Evolutionary conservation across 2,329 filamentous ascomycete species (phyloP).

Genomic region (Cladophialophora carrionii): DNA sequence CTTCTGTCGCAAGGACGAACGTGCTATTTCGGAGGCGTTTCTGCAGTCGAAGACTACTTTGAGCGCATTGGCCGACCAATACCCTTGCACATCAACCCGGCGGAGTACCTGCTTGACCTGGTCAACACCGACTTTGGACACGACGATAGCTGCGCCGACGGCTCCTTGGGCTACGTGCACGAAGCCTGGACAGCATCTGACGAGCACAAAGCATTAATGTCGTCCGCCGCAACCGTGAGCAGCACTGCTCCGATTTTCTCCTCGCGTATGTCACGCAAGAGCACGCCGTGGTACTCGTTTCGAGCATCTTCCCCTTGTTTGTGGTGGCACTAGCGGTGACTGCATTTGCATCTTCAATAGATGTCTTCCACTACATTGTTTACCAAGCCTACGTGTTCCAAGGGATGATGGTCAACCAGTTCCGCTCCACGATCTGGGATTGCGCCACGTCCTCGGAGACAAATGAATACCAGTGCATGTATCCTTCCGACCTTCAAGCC

Average conservation of each 20-base stretch:
- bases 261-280: background rate
- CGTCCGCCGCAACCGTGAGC: background rate
- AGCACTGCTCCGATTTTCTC: background rate
- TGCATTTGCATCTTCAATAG: slow-evolving; percentile 65
- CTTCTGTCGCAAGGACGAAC: slow-evolving; percentile 71
- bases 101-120: slow-evolving; percentile 77
- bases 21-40: slow-evolving; percentile 71
- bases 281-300: slow-evolving; percentile 68
- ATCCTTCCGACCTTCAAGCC: slow-evolving; percentile 61
- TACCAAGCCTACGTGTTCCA: slow-evolving; percentile 81
- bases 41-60: slow-evolving; percentile 66
- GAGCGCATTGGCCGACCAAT: slow-evolving; percentile 62
- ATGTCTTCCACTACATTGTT: slow-evolving; percentile 86
- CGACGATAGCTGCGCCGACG: slow-evolving; percentile 50
- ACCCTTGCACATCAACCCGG: slow-evolving; percentile 73
- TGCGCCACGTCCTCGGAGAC: slow-evolving; percentile 53
- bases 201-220: slow-evolving; percentile 13
- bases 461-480: slow-evolving; percentile 69
- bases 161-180: slow-evolving; percentile 59
- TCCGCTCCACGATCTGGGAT: slow-evolving; percentile 64
- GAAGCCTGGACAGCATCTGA: slow-evolving; percentile 54
- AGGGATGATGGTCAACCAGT: slow-evolving; percentile 93
- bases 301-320: slow-evolving; percentile 74
- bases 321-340: slow-evolving; percentile 77
- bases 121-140: slow-evolving; percentile 75